Evolutionary conservation across 2,329 filamentous ascomycete genomes (phyloP), one percentile per base, ranked within the genome.

Genomic region (Septoria linicola): DNA sequence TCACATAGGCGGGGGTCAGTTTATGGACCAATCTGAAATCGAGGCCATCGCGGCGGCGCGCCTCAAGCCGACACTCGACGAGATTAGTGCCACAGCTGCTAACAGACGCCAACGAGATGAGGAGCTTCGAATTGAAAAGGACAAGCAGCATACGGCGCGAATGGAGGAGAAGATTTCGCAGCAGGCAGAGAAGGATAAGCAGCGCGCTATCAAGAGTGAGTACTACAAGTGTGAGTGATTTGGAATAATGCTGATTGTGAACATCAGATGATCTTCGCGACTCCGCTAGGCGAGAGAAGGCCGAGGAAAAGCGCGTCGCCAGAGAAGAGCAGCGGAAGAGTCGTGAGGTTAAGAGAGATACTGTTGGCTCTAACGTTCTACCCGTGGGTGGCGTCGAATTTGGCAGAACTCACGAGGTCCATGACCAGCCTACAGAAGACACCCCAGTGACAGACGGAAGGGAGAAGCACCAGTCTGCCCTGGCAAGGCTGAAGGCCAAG

Each of bases 51-150:
- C 91, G 2, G 80, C 82, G 10, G 82, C 80, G 39, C 83, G 85
- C 59, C 80, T 96, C 13, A 88, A 92, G 67, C 91, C 91, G 3
- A 83, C 93, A 0, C 69, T 96, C 4, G 85, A 96, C 59, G 88
- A 95, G 58, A 93, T 96, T 55, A 84, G 85, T 46, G 84, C 88
- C 44, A 88, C 84, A 65, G 88, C 88, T 0, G 86, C 90, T 64
- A 77, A 78, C 55, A 84, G 89, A 66, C 77, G 81, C 32, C 87
- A 85, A 41, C 79, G 84, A 53, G 79, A 87, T 54, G 76, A 83
- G 40, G 80, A 84, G 58, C 70, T 80, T 8, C 78, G 80, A 35
- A 67, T 83, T 14, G 85, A 89, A 53, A 76, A 82, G 54, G 83
- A 89, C 51, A 76, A 83, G 57, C 79, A 80, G 61, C 79, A 84